Conservation (phyloP, 1,284 basidiomycete species). For the Lentinula novae-zelandiae region DNA sequence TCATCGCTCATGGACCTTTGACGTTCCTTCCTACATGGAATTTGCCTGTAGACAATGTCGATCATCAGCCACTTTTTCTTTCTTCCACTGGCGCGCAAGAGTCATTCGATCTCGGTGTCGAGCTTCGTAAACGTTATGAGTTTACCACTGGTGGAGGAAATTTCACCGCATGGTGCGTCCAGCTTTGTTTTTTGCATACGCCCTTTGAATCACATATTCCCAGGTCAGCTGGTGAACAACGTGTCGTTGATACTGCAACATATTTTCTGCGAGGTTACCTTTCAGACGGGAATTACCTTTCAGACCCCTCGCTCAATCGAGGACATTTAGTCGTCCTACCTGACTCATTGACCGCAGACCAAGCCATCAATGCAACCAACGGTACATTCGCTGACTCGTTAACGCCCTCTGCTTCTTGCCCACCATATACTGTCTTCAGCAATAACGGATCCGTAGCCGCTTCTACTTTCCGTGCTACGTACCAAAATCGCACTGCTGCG, state of each 20-base stretch:
- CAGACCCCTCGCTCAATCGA: conserved; percentile 26
- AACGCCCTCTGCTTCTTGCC: conserved; percentile 36
- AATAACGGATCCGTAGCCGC: conserved; percentile 26
- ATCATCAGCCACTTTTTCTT: conserved; percentile 35
- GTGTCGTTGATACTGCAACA: conserved; percentile 36
- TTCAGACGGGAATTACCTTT: conserved; percentile 36
- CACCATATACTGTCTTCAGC: conserved; percentile 26
- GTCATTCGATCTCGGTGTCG: conserved; percentile 35
- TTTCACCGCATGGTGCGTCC: conserved; percentile 36
- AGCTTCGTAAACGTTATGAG: conserved; percentile 34
- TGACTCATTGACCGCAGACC: conserved; percentile 28
- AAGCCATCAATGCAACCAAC: conserved; percentile 19
- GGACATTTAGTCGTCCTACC: conserved; percentile 32
- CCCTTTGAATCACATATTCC: background rate
- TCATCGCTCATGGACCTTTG: conserved; percentile 34
- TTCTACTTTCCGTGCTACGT: conserved; percentile 28
- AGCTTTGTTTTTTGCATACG: background rate
- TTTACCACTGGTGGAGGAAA: conserved; percentile 37
- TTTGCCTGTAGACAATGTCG: conserved; percentile 34
- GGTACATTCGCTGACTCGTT: conserved; percentile 39
- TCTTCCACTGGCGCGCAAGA: conserved; percentile 35
- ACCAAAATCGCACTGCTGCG: conserved; percentile 27
- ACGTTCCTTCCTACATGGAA: conserved; percentile 38
- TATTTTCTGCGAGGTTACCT: conserved; percentile 39
- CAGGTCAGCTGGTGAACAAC: conserved; percentile 39